Evolutionary conservation across 2,329 filamentous ascomycete species (phyloP), one percentile per base, ranked within the genome.

Genomic region (Aspergillus aculeatus): DNA sequence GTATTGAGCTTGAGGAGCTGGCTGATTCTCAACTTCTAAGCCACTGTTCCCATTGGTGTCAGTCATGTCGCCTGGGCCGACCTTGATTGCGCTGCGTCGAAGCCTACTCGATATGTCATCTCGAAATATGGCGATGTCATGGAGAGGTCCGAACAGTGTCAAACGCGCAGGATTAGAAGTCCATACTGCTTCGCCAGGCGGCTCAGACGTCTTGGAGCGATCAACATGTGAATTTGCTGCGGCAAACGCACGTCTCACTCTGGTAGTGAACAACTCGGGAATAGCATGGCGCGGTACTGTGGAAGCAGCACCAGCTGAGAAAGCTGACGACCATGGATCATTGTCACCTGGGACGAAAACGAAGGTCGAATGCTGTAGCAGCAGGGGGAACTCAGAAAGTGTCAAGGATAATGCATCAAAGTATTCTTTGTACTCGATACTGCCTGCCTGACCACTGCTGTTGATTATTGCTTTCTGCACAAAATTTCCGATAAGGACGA

Each of bases 281-380:
- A 99, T 84, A 0, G 84, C 78, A 64, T 66, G 80, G 68, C 66
- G 80, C 50, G 71, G 81, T 61, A 79, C 78, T 68, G 70, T 78
- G 70, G 76, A 81, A 5, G 78, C 73, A 51, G 78, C 78, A 24
- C 80, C 80, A 44, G 75, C 72, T 32, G 79, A 78, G 73, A 96
- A 96, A 2, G 92, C 85, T 0, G 92, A 96, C 5, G 89, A 86
- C 95, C 95, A 99, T n/a, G 91, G 93, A 73, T 99, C 95, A 73
- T 97, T 96, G 77, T 98, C 94, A 31, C 95, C 95, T 0, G 95
- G 95, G 0, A 98, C 90, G 71, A 99, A 96, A 32, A 96, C 82
- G 73, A 98, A 96, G 0, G 90, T 94, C 5, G 90, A 89, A 26
- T 85, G 84, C 58, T 89, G 88, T 48, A 98, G 83, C 14, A 99